A percentile compares a stretch with the other conserved stretches of the same genome.
phyloP scores from a whole-genome alignment of 2,329 filamentous ascomycete species.

The Beauveria australis region DNA sequence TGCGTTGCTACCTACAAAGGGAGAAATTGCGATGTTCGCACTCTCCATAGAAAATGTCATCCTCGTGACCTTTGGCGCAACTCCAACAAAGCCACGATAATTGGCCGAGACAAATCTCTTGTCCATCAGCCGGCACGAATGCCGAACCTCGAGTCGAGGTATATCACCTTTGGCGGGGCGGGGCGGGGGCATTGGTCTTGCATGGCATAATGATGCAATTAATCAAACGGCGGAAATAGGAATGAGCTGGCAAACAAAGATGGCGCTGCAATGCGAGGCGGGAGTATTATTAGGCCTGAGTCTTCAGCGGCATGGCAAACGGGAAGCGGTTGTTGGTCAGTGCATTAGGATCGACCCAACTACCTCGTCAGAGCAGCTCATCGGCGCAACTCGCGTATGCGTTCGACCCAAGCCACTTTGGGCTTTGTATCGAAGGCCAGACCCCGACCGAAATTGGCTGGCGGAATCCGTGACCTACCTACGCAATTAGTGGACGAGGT shows the following conservation, averaged over 20 bases:
- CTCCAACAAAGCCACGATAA: background rate
- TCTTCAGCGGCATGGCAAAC: background rate
- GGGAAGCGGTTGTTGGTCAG: background rate
- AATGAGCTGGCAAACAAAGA: background rate
- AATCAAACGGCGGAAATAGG: background rate
- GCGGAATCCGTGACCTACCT: too few relatives aligned
- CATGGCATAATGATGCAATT: background rate
- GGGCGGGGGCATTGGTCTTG: background rate
- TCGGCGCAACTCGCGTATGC: background rate
- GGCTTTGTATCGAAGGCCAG: too few relatives aligned
- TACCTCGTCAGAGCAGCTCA: background rate
- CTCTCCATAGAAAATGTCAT: background rate
- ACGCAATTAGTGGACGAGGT: too few relatives aligned
- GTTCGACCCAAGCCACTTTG: too few relatives aligned
- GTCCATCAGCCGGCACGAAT: background rate
- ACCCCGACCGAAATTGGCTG: too few relatives aligned
- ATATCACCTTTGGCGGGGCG: too few relatives aligned
- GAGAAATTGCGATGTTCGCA: background rate
- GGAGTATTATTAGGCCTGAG: background rate
- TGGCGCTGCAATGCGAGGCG: background rate
- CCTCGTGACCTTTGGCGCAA: background rate
- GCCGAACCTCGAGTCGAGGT: background rate
- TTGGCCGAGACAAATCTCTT: background rate
- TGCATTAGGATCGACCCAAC: background rate
- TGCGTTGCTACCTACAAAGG: background rate